A percentile compares a stretch with the other conserved stretches of the same genome.
Conservation (phyloP, 192 early-diverging fungal species). For the Coemansia sp. region DNA sequence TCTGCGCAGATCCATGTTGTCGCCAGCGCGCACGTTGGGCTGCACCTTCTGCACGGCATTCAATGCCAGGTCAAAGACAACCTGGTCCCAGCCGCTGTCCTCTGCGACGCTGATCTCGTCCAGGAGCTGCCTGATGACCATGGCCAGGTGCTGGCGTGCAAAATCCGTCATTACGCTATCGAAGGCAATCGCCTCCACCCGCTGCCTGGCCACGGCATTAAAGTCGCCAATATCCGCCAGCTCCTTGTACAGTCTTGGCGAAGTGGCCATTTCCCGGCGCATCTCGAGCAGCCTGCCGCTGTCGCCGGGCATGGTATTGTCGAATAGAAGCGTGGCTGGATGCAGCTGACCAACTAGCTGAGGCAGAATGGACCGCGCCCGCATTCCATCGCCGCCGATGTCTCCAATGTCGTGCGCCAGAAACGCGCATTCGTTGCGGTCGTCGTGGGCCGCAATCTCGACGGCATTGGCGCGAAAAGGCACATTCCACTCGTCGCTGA, state of each 20-base stretch:
- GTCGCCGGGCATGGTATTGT: not conserved
- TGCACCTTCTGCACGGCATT: conserved; percentile 33
- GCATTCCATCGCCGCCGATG: conserved; percentile 18
- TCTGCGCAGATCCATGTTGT: conserved; percentile 82
- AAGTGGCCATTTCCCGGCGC: not conserved
- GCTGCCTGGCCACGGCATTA: conserved; percentile 28
- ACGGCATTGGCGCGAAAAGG: conserved; percentile 46
- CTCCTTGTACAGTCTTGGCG: conserved; percentile 16
- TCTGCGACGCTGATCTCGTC: conserved; percentile 59
- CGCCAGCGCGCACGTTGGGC: conserved; percentile 68
- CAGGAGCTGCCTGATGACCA: conserved; percentile 69
- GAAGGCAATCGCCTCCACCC: conserved; percentile 26
- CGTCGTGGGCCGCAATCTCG: conserved; percentile 49
- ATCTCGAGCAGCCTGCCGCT: conserved; percentile 9
- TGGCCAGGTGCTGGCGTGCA: conserved; percentile 63
- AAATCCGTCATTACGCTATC: conserved; percentile 24
- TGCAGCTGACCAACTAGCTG: conserved; percentile 32
- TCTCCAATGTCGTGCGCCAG: conserved; percentile 18
- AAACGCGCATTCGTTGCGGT: conserved; percentile 49
- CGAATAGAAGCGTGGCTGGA: conserved; percentile 12
- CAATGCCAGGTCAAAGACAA: conserved; percentile 28
- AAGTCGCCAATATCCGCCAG: conserved; percentile 32
- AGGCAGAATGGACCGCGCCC: conserved; percentile 29
- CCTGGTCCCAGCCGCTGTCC: conserved; percentile 35
- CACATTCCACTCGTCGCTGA: conserved; percentile 34